Conservation (phyloP, 2,329 filamentous ascomycete species). For the Fusarium newnesense region DNA sequence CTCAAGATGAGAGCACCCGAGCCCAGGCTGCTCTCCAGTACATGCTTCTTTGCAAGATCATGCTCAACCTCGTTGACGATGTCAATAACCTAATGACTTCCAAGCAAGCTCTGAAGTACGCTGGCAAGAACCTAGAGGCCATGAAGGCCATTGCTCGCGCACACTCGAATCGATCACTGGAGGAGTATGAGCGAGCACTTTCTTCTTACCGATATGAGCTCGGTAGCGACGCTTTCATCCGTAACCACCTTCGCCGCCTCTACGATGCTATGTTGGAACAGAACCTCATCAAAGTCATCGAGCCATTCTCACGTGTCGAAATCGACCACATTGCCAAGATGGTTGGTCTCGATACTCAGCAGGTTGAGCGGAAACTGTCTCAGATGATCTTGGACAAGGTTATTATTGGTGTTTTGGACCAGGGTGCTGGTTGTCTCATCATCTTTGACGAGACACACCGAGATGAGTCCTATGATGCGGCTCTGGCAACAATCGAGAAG, state of each 20-base stretch:
- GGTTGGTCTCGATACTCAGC: constrained; percentile 94
- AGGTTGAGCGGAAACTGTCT: constrained; percentile 97
- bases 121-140: constrained; percentile 93
- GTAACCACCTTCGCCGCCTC: constrained; percentile 92
- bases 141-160: constrained; percentile 99
- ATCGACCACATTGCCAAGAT: constrained; percentile 97
- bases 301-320: constrained; percentile 97
- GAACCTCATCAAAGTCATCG: constrained; percentile 99
- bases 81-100: constrained; percentile 94
- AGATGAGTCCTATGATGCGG: constrained; percentile 93
- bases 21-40: constrained; percentile 99
- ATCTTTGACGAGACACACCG: constrained; percentile 95
- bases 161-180: constrained; percentile 92
- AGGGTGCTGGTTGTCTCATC: constrained; percentile 96
- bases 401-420: constrained; percentile 96
- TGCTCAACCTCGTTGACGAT: constrained; percentile 97
- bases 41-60: constrained; percentile 99
- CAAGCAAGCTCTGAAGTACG: constrained; percentile 97
- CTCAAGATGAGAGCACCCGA: constrained; percentile 85
- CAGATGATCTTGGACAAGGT: constrained; percentile 99
- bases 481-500: constrained; percentile 95
- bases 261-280: constrained; percentile 99
- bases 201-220: constrained; percentile 93
- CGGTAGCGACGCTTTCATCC: constrained; percentile 93
- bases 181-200: constrained; percentile 95